Evolutionary conservation across 192 early-diverging fungal species (phyloP), one percentile per base, ranked within the genome.

Genomic region (Oehlia diaphana): DNA sequence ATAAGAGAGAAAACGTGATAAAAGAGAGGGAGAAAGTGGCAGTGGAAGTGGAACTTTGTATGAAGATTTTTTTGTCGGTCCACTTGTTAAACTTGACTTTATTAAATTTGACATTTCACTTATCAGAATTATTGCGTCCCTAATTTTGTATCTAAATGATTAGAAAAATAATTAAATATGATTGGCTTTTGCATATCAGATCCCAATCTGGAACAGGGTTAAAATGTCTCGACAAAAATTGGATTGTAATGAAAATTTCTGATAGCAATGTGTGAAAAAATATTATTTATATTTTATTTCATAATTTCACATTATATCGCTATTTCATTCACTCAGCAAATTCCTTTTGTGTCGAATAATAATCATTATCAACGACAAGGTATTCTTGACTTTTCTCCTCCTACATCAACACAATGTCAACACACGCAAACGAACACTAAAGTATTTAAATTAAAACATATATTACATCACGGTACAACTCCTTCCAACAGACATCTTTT

Each of bases 381-480:
- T 21, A 58, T 58, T 58, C 3, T 58, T 4, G 16, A 58, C 53
- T 7, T 58, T 58, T 6, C 16, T 19, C 50, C 16, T 4, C 50
- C 16, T 2, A 4, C 53, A 21, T 0, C 53, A 58, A 1, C 53
- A 19, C 16, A 16, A 58, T 7, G 16, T 21, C 53, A 58, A 47
- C 44, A 47, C 9, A 47, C 44, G 10, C 44, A 58, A 58, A 58
- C 53, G 53, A 31, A 67, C 7, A 67, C 9, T 33, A 67, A 67
- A 67, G 2, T 7, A 6, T 33, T 67, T 16, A 67, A 12, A 6
- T 33, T 67, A 67, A 67, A 67, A 33, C 65, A 67, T 9, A 33
- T 67, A 28, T 67, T 35, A 33, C 65, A 67, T 67, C 65, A 67
- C 10, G 65, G 65, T 67, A 28, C 14, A 67, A 67, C 12, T 19